These are phyloP conservation scores for Bombardia bombarda DNA, from an alignment of 495 filamentous ascomycete genomes.

Conservation along the genomic window DNA sequence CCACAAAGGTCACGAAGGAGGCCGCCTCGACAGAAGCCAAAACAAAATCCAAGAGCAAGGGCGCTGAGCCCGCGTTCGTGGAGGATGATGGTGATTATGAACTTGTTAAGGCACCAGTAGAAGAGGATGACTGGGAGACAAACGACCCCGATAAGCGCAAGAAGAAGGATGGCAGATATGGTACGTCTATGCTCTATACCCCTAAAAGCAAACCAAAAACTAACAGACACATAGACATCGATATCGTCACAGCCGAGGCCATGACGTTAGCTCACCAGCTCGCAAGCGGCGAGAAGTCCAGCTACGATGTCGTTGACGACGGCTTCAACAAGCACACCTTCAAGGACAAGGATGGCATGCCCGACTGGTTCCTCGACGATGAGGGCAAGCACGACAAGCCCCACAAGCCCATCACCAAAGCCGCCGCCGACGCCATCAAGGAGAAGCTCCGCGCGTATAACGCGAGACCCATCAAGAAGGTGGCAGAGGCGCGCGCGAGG, in stretches of 20 bases:
- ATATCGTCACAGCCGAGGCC: conserved; percentile 97
- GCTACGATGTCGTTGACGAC: conserved; percentile 74
- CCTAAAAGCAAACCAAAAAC: conserved; percentile 4
- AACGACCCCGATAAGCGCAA: conserved; percentile 55
- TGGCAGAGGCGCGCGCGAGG: conserved; percentile 86
- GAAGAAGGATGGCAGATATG: conserved; percentile 50
- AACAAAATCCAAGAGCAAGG: not conserved
- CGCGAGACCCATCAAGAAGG: conserved; percentile 98
- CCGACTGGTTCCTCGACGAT: conserved; percentile 97
- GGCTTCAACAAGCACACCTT: conserved; percentile 88
- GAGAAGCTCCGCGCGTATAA: conserved; percentile 92
- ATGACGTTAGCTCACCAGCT: conserved; percentile 97
- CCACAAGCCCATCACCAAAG: conserved; percentile 80
- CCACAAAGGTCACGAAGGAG: conserved; percentile 1
- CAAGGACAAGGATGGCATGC: conserved; percentile 86
- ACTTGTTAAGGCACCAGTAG: conserved; percentile 41
- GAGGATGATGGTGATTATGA: conserved; percentile 39
- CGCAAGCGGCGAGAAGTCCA: conserved; percentile 74
- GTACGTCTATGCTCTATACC: conserved; percentile 37
- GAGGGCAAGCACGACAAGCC: conserved; percentile 75
- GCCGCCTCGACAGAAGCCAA: not conserved
- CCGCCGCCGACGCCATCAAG: conserved; percentile 85
- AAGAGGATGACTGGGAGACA: conserved; percentile 62
- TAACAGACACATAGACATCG: conserved; percentile 62
- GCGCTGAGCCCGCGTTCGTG: conserved; percentile 9